phyloP scores from a whole-genome alignment of 331 rosid species.

The Rosa hybrid region DNA sequence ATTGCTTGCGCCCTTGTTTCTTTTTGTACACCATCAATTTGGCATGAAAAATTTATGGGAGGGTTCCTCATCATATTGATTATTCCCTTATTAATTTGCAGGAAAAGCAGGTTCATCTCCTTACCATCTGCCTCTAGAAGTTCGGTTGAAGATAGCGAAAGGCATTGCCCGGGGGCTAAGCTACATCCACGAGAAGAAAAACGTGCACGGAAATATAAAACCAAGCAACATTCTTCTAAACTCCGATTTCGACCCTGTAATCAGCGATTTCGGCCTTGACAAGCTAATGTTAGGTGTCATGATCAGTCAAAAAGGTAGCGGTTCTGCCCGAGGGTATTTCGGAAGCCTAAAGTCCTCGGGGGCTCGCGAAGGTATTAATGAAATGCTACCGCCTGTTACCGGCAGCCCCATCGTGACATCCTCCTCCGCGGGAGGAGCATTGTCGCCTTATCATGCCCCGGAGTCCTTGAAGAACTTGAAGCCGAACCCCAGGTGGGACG shows the following conservation, averaged over 20 bases:
- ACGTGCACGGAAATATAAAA: constrained; percentile 76
- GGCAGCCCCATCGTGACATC: constrained; percentile 40
- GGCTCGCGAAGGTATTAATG: constrained; percentile 30
- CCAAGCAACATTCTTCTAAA: constrained; percentile 71
- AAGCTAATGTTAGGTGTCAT: constrained; percentile 41
- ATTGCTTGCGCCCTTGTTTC: too few species aligned
- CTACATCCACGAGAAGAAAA: constrained; percentile 84
- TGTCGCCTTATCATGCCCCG: constrained; percentile 65
- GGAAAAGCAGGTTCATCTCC: constrained; percentile 60
- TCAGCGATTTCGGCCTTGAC: constrained; percentile 72
- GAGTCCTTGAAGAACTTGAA: constrained; percentile 63
- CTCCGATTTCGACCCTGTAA: constrained; percentile 66
- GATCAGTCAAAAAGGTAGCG: constrained; percentile 35
- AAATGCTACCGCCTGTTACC: constrained; percentile 15
- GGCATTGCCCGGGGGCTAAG: constrained; percentile 76
- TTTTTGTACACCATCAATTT: not conserved
- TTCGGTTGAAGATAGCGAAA: constrained; percentile 68
- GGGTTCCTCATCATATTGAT: not conserved
- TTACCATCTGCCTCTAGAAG: constrained; percentile 49
- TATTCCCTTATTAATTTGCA: constrained; percentile 20
- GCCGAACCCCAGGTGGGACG: constrained; percentile 75
- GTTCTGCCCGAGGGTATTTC: constrained; percentile 42
- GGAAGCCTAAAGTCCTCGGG: constrained; percentile 41
- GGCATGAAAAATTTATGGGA: not conserved
- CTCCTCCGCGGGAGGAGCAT: constrained; percentile 18